phyloP scores from a whole-genome alignment of 1,284 basidiomycete genomes.

The Laetiporus sulphureus region DNA sequence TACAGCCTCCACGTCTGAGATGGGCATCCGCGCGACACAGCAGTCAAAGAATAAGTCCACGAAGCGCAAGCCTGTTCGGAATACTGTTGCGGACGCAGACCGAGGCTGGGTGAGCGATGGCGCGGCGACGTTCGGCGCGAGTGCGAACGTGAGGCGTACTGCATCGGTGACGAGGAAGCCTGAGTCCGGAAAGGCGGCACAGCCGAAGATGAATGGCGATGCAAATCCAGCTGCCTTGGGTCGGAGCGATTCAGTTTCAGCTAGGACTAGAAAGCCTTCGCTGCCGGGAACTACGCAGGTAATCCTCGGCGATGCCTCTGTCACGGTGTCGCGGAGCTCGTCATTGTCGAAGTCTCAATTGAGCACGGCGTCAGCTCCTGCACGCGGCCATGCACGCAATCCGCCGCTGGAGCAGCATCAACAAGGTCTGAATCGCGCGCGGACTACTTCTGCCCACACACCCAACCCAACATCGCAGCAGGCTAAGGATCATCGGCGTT shows the following conservation, averaged over 20 bases:
- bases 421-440: constrained; percentile 11
- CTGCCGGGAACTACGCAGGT: background rate
- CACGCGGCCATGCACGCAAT: constrained; percentile 5
- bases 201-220: constrained; percentile 2
- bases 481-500: constrained; percentile 12
- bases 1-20: background rate
- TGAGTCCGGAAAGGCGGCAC: constrained; percentile 4
- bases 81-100: constrained; percentile 9
- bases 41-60: constrained; percentile 17
- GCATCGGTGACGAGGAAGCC: constrained; percentile 10
- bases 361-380: constrained; percentile 19
- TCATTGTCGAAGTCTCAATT: constrained; percentile 24
- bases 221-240: background rate
- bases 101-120: constrained; percentile 28
- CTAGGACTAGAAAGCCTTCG: background rate
- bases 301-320: background rate
- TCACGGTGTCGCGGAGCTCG: constrained; percentile 22
- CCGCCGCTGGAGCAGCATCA: background rate
- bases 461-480: constrained; percentile 1
- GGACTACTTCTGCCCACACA: constrained; percentile 10
- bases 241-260: background rate
- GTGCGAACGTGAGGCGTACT: constrained; percentile 9
- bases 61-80: constrained; percentile 19
- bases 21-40: constrained; percentile 3
- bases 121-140: constrained; percentile 15